Evolutionary conservation across 2,329 filamentous ascomycete genomes (phyloP), one percentile per base, ranked within the genome.

Genomic region (Colletotrichum theobromicola): DNA sequence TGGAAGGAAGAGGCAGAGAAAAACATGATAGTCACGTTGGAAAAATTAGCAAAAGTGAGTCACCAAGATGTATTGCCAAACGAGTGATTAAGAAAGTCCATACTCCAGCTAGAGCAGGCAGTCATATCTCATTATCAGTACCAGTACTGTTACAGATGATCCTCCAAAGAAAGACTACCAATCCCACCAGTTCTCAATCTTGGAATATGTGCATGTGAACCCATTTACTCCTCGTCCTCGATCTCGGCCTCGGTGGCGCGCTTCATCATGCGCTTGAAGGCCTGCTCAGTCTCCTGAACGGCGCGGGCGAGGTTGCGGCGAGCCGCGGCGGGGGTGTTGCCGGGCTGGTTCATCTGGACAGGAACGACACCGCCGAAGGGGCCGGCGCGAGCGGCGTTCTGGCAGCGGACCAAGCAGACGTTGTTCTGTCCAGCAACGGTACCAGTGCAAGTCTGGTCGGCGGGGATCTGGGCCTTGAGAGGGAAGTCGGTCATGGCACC

Each of bases 331-430:
- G 73, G 62, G 9, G 69, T 76, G 68, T 69, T 70, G 46, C 68
- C 72, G 5, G 73, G 37, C 57, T 70, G 63, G 24, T 24, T 24
- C 55, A 76, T 72, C 69, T 76, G 75, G 9, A 76, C 69, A 12
- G 83, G 82, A 10, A 85, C 79, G 55, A 85, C 80, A 46, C 84
- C 84, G 70, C 90, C 90, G 78, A 92, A 92, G 26, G 90, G 90
- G 15, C 90, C 90, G 61, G 89, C 89, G 4, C 83, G 84, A 81
- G 89, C 89, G 2, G 83, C 84, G 81, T 92, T 91, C 82, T 89
- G 82, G 82, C 89, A 91, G 32, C 88, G 86, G 60, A 92, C 89
- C 79, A 92, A 87, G 83, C 90, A 92, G 77, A 90, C 85, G 77
- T 89, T 89, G 53, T 83, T 81, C 82, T 90, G 86, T 28, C 88